phyloP scores from a whole-genome alignment of 2,329 filamentous ascomycete species.

The Penicillium sp. region DNA sequence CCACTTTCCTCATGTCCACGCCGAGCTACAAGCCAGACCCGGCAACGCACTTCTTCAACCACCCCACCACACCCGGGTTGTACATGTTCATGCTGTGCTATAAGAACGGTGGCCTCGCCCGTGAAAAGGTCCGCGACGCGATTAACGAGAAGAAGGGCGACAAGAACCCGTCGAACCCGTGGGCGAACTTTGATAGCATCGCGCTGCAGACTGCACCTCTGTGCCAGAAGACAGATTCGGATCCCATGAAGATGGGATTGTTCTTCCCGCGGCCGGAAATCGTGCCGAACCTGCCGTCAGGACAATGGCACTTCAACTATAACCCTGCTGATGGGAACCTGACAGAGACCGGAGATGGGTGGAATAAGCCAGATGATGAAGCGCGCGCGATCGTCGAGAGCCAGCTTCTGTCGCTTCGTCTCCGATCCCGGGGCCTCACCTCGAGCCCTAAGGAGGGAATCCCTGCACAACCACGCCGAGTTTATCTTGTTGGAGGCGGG shows the following conservation, averaged over 20 bases:
- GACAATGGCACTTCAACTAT: constrained; percentile 83
- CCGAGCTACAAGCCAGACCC: constrained; percentile 88
- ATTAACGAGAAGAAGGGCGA: constrained; percentile 63
- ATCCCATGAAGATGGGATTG: constrained; percentile 82
- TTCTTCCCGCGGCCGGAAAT: constrained; percentile 96
- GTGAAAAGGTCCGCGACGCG: constrained; percentile 84
- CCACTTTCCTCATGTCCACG: constrained; percentile 97
- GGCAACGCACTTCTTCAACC: constrained; percentile 97
- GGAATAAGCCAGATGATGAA: constrained; percentile 69
- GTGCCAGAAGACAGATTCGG: constrained; percentile 59
- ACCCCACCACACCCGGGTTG: constrained; percentile 84
- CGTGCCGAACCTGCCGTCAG: constrained; percentile 84
- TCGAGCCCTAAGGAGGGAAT: constrained; percentile 59
- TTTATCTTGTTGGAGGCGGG: constrained; percentile 94
- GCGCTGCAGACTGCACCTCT: constrained; percentile 73
- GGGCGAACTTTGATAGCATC: constrained; percentile 79
- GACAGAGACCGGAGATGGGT: constrained; percentile 58
- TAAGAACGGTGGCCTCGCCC: constrained; percentile 94
- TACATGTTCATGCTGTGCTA: constrained; percentile 99
- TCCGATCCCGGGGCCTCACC: constrained; percentile 81
- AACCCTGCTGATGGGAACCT: constrained; percentile 53
- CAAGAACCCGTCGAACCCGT: constrained; percentile 58
- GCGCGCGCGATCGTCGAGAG: constrained; percentile 88
- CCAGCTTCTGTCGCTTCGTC: constrained; percentile 88
- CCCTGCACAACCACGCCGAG: constrained; percentile 81